phyloP scores from a whole-genome alignment of 2,329 filamentous ascomycete genomes.

The Domatiomyces catenatus region DNA sequence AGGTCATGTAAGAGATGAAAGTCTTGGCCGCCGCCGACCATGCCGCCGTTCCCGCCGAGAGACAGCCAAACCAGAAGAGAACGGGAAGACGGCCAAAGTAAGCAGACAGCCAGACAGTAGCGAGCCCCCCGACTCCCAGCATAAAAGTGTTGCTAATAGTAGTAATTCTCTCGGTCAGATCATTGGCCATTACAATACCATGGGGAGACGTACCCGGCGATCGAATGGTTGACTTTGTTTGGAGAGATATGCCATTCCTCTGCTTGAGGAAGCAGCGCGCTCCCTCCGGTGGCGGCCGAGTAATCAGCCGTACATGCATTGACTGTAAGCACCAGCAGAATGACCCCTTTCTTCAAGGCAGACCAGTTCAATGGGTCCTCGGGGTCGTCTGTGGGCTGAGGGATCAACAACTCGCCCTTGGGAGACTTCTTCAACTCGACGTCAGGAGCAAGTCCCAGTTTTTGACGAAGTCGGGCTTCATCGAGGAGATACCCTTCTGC shows the following conservation, averaged over 20 bases:
- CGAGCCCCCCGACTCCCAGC: constrained; percentile 28
- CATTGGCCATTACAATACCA: neutral
- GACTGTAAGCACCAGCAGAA: constrained; percentile 34
- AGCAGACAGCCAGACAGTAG: constrained; percentile 27
- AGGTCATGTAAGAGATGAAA: constrained; percentile 35
- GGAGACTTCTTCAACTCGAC: constrained; percentile 23
- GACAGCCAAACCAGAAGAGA: constrained; percentile 23
- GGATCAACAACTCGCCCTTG: constrained; percentile 35
- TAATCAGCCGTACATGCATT: constrained; percentile 37
- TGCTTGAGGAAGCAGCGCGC: constrained; percentile 31
- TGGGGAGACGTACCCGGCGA: constrained; percentile 22
- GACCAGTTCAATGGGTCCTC: constrained; percentile 42
- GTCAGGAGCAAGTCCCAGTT: constrained; percentile 13
- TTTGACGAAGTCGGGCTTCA: constrained; percentile 10
- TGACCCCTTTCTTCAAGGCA: constrained; percentile 33
- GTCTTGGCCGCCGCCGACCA: constrained; percentile 32
- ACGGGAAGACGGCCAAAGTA: constrained; percentile 33
- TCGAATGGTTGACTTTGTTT: constrained; percentile 36
- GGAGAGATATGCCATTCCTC: constrained; percentile 34
- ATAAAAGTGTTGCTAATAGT: constrained; percentile 38
- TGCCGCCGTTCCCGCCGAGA: constrained; percentile 19
- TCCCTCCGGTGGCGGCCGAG: constrained; percentile 32
- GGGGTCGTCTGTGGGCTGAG: constrained; percentile 37
- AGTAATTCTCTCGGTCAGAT: neutral
- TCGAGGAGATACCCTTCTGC: constrained; percentile 17